Evolutionary conservation across 2,329 filamentous ascomycete species (phyloP).

Genomic region (Macrophomina phaseolina): DNA sequence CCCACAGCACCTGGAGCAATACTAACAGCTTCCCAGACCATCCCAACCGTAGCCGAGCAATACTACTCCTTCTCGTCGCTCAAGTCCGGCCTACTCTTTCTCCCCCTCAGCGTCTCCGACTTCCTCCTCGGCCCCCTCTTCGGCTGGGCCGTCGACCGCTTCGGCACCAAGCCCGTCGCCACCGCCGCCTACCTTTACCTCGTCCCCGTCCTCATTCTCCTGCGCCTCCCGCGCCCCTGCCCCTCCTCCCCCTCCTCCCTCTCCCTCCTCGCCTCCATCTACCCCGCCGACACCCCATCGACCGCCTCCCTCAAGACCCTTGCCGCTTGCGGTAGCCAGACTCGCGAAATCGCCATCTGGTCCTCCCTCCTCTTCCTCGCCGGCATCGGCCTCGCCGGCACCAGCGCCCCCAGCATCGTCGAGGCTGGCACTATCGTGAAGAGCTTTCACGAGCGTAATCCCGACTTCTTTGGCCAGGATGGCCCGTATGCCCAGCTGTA

Average conservation of each 20-base stretch:
- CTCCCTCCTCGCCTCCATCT: not conserved
- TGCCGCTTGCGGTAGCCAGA: slow-evolving; percentile 35
- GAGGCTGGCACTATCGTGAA: slow-evolving; percentile 63
- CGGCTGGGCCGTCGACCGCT: slow-evolving; percentile 55
- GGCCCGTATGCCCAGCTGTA: slow-evolving; percentile 71
- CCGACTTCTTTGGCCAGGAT: slow-evolving; percentile 59
- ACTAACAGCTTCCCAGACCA: slow-evolving; percentile 36
- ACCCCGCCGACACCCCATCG: not conserved
- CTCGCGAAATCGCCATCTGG: slow-evolving; percentile 11
- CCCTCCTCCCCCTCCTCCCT: slow-evolving; percentile 7
- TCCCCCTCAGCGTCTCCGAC: slow-evolving; percentile 52
- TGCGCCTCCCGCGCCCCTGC: slow-evolving; percentile 49
- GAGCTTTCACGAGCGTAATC: slow-evolving; percentile 61
- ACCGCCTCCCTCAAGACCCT: not conserved
- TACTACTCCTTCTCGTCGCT: slow-evolving; percentile 53
- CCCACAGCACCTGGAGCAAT: not conserved
- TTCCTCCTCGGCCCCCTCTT: slow-evolving; percentile 54
- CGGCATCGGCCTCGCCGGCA: slow-evolving; percentile 59
- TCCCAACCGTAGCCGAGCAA: slow-evolving; percentile 51
- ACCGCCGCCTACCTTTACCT: slow-evolving; percentile 49
- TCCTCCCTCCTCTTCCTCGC: slow-evolving; percentile 50
- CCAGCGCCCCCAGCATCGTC: slow-evolving; percentile 62
- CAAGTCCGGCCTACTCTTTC: slow-evolving; percentile 51
- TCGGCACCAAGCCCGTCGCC: slow-evolving; percentile 52
- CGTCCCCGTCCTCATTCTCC: slow-evolving; percentile 48